Base-by-base conservation (phyloP, 2,329 filamentous ascomycete genomes). In the Pseudohalonectria lignicola region DNA sequence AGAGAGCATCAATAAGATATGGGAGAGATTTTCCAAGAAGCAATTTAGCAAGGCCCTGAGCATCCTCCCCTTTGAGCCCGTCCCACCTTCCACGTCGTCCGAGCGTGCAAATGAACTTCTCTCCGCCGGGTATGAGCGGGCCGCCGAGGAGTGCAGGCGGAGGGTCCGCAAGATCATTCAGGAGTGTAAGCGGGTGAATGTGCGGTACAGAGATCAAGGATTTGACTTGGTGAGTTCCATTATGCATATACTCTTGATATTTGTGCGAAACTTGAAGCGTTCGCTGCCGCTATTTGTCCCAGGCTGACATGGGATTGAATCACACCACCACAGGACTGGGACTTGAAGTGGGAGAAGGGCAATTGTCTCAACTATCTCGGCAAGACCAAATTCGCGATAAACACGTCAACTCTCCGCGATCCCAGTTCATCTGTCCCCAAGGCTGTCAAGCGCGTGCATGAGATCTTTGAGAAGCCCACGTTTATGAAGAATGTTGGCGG, bases 181-280 rank as follows among this genome's bases (percentile, higher is more conserved):
- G 43, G 73, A 77, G 48, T 92, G 86, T 58, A 67, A 71, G 45
- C 68, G 83, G 17, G 68, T 87, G 28, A 93, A 93, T 49, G 82
- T 81, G 54, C 81, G 86, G 50, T 93, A 92, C 53, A 71, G 82
- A 18, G 80, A 84, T 46, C 73, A 75, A 1, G 71, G 67, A 2
- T 76, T 66, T 56, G 71, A 76, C 46, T 50, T 76, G 53, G 71
- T 75, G 52, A 54, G 69, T 66, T 12, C 12, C 25, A 6, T 10
- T 13, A 10, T 40, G 5, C 18, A 20, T 12, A n/a, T n/a, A n/a
- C n/a, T n/a, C n/a, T n/a, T n/a, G n/a, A n/a, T n/a, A n/a, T n/a
- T 6, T 29, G 28, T 28, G 11, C 34, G n/a, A n/a, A n/a, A n/a
- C n/a, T n/a, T n/a, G n/a, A n/a, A n/a, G n/a, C n/a, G n/a, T n/a